Evolutionary conservation across 208 protist species (phyloP).

Genomic region (Polymyxa betae): DNA sequence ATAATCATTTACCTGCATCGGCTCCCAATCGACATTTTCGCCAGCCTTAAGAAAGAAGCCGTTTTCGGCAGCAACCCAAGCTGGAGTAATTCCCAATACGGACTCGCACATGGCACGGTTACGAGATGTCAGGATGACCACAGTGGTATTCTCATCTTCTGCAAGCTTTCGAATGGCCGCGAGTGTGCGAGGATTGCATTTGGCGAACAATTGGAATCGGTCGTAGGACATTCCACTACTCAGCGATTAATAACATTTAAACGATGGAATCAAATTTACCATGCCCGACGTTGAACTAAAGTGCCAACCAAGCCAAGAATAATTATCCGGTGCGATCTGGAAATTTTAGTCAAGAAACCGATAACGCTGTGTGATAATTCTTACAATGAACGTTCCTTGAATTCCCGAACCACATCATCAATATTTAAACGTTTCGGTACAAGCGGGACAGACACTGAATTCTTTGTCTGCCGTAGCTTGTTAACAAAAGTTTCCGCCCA

Average conservation of each 20-base stretch:
- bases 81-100: background rate
- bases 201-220: constrained; percentile 27
- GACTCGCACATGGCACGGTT: constrained; percentile 1
- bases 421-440: background rate
- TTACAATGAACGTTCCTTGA: background rate
- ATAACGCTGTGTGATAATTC: background rate
- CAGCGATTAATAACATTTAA: background rate
- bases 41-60: constrained; percentile 16
- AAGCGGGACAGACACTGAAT: background rate
- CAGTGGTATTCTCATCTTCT: background rate
- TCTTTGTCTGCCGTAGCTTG: constrained; percentile 5
- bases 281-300: constrained; percentile 18
- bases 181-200: background rate
- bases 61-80: constrained; percentile 35
- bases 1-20: background rate
- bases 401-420: background rate
- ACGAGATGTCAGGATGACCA: background rate
- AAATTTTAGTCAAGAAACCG: background rate
- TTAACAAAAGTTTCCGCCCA: constrained; percentile 25
- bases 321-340: background rate
- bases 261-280: background rate
- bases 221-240: constrained; percentile 41
- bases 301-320: constrained; percentile 28
- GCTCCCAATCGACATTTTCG: background rate
- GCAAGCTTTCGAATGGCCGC: background rate